These are phyloP conservation scores for Epichloe aotearoae DNA, from an alignment of 2,329 filamentous ascomycete species.

Conservation along the genomic window DNA sequence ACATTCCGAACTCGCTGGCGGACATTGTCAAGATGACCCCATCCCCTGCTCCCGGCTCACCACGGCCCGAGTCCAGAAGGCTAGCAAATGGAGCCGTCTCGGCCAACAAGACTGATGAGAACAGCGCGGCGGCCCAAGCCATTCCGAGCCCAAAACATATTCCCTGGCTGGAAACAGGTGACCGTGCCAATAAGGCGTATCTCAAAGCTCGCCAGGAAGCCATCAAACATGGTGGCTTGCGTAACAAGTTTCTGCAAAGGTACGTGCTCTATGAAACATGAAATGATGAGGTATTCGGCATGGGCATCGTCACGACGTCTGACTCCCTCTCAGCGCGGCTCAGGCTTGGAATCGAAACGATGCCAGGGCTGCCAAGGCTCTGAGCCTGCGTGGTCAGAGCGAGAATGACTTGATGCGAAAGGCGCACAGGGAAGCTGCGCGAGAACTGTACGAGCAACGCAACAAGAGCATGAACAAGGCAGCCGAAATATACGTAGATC, in stretches of 20 bases:
- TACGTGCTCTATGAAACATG: conserved; percentile 20
- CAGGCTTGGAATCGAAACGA: conserved; percentile 99
- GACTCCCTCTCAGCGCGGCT: conserved; percentile 51
- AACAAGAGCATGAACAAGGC: conserved; percentile 52
- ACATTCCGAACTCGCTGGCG: conserved; percentile 64
- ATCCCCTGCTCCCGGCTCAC: conserved; percentile 54
- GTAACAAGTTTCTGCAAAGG: conserved; percentile 96
- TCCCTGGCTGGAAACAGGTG: conserved; percentile 90
- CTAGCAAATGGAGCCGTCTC: background rate
- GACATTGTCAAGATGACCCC: conserved; percentile 95
- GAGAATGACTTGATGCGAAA: conserved; percentile 97
- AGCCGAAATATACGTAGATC: conserved; percentile 76
- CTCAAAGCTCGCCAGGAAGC: conserved; percentile 90
- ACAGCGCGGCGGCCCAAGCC: conserved; percentile 66
- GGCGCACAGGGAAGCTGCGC: conserved; percentile 91
- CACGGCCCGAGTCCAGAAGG: conserved; percentile 42
- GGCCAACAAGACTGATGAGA: conserved; percentile 44
- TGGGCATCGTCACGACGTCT: conserved; percentile 4
- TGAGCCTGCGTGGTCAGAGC: conserved; percentile 85
- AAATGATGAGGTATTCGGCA: background rate
- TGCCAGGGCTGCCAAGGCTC: conserved; percentile 84
- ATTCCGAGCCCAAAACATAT: conserved; percentile 85
- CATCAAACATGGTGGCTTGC: conserved; percentile 89
- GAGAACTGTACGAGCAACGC: conserved; percentile 83
- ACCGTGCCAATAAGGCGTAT: conserved; percentile 83